Evolutionary conservation across 805 yeast genomes (phyloP).

Genomic region (Nakazawaea pomicola): DNA sequence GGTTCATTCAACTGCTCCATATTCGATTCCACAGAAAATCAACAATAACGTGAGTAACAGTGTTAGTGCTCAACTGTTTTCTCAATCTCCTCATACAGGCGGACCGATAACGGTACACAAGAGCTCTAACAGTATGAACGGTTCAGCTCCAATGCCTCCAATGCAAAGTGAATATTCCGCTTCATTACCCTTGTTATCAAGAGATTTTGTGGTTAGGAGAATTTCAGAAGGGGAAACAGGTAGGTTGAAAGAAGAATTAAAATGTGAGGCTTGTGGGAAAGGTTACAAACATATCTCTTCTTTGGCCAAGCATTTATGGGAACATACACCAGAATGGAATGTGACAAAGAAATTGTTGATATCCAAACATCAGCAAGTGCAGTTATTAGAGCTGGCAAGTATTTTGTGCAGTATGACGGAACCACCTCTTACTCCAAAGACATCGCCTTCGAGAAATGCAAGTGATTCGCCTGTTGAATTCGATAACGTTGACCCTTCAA

Average conservation of each 20-base stretch:
- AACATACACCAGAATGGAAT: slow-evolving; percentile 92
- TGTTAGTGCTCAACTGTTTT: neutral
- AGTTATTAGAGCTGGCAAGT: slow-evolving; percentile 71
- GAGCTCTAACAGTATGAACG: neutral
- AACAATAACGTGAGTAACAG: slow-evolving; percentile 1
- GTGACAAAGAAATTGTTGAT: slow-evolving; percentile 75
- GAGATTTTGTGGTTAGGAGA: slow-evolving; percentile 76
- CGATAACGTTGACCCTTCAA: slow-evolving; percentile 15
- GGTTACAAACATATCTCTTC: slow-evolving; percentile 86
- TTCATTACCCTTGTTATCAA: slow-evolving; percentile 41
- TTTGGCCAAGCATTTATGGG: slow-evolving; percentile 89
- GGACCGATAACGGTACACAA: slow-evolving; percentile 8
- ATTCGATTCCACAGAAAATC: slow-evolving; percentile 8
- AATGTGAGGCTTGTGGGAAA: slow-evolving; percentile 89
- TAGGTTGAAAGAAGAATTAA: slow-evolving; percentile 73
- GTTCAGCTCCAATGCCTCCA: slow-evolving; percentile 3
- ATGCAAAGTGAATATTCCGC: slow-evolving; percentile 17
- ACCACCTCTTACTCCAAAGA: slow-evolving; percentile 5
- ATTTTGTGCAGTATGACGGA: slow-evolving; percentile 74
- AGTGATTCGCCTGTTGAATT: slow-evolving; percentile 8
- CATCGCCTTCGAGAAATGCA: slow-evolving; percentile 7
- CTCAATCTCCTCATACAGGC: slow-evolving; percentile 6
- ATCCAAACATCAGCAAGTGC: slow-evolving; percentile 87
- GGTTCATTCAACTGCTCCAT: slow-evolving; percentile 10
- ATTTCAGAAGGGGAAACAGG: slow-evolving; percentile 87